Evolutionary conservation across 805 yeast species (phyloP).

Genomic region (Starmerella cellae): DNA sequence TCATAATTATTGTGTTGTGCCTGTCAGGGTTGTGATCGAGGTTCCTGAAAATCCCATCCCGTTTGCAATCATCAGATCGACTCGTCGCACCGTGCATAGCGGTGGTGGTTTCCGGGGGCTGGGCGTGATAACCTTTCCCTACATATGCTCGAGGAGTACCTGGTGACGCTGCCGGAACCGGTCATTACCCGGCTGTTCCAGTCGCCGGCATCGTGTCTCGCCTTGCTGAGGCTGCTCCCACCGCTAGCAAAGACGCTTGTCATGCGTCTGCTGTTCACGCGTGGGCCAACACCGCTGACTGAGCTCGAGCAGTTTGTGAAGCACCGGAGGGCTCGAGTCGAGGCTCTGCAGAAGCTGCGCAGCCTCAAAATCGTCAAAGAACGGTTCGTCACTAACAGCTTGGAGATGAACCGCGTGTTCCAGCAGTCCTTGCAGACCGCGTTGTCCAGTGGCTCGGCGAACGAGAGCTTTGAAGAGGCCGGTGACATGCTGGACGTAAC

Average conservation of each 20-base stretch:
- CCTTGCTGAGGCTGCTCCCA: constrained; percentile 81
- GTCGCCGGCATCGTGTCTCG: constrained; percentile 87
- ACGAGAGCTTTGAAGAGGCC: constrained; percentile 67
- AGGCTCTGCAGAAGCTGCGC: constrained; percentile 64
- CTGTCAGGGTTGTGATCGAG: too few relatives aligned
- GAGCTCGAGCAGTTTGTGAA: constrained; percentile 69
- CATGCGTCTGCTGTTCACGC: constrained; percentile 75
- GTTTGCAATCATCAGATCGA: too few relatives aligned
- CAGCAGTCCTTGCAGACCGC: constrained; percentile 66
- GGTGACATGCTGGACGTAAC: constrained; percentile 27
- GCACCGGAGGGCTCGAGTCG: constrained; percentile 39
- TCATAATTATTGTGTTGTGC: too few relatives aligned
- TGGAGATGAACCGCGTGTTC: constrained; percentile 59
- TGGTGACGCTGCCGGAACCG: constrained; percentile 77
- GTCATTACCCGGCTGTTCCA: constrained; percentile 73
- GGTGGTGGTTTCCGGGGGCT: too few relatives aligned
- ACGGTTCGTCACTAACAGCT: constrained; percentile 31
- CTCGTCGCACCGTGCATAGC: too few relatives aligned
- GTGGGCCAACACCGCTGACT: constrained; percentile 50
- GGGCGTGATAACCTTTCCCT: too few relatives aligned
- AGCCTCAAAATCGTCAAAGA: constrained; percentile 65
- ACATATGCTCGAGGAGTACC: constrained; percentile 52
- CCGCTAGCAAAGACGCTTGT: constrained; percentile 78
- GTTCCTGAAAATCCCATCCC: too few relatives aligned
- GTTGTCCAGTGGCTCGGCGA: constrained; percentile 59